These are phyloP conservation scores for Aureobasidium lini DNA, from an alignment of 2,329 filamentous ascomycete species.

Conservation along the genomic window DNA sequence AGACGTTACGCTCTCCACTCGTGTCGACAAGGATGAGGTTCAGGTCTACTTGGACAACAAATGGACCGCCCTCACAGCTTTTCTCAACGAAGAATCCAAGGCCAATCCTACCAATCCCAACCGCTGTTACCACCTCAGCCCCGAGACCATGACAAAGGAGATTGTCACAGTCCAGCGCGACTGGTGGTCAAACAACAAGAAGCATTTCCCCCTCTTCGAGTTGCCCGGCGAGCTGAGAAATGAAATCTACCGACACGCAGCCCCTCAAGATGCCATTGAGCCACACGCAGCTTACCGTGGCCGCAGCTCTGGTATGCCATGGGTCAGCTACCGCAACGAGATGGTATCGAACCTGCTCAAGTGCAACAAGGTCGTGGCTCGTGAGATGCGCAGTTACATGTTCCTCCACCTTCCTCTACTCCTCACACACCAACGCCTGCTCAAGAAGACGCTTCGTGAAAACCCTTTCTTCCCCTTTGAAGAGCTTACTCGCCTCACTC, in stretches of 20 bases:
- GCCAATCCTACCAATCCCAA: background rate
- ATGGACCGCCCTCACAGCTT: background rate
- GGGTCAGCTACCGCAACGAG: constrained; percentile 3
- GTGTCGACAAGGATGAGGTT: background rate
- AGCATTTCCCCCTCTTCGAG: constrained; percentile 11
- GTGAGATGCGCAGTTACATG: constrained; percentile 20
- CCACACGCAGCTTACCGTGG: background rate
- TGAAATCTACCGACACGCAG: constrained; percentile 17
- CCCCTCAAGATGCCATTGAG: constrained; percentile 2
- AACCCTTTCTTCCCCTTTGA: constrained; percentile 3
- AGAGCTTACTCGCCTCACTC: constrained; percentile 19
- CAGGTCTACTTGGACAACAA: background rate
- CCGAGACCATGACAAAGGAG: background rate
- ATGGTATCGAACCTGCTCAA: constrained; percentile 15
- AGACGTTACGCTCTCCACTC: background rate
- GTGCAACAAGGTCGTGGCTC: constrained; percentile 18
- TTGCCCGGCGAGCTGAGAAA: constrained; percentile 23
- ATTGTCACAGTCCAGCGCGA: background rate
- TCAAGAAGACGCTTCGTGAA: constrained; percentile 15
- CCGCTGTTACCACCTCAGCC: background rate
- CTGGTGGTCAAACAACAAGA: constrained; percentile 1
- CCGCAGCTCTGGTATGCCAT: background rate
- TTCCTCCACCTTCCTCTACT: constrained; percentile 18
- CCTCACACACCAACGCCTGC: constrained; percentile 15
- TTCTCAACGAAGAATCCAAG: background rate